A percentile compares a stretch with the other conserved stretches of the same genome.
phyloP scores from a whole-genome alignment of 1,284 basidiomycete species.

The Marasmius fiardii region DNA sequence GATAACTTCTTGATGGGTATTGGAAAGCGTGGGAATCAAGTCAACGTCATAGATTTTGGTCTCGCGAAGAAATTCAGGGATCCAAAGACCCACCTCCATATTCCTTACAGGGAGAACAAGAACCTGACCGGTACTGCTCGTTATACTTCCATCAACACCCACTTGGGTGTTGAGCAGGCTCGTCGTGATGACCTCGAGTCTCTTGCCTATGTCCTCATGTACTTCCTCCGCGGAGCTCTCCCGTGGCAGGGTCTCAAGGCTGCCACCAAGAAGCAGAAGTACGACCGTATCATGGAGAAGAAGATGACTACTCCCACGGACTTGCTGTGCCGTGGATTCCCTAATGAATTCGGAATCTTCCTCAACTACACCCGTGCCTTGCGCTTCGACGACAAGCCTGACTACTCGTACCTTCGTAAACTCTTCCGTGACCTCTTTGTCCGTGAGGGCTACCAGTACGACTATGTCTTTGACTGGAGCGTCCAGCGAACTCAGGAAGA shows the following conservation, averaged over 20 bases:
- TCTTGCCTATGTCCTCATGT: slow-evolving; percentile 96
- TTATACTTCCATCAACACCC: slow-evolving; percentile 99
- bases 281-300: slow-evolving; percentile 99
- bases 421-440: slow-evolving; percentile 97
- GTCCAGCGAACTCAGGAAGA: slow-evolving; percentile 77
- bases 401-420: slow-evolving; percentile 97
- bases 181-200: slow-evolving; percentile 96
- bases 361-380: slow-evolving; percentile 96
- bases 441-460: slow-evolving; percentile 96
- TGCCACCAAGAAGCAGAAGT: slow-evolving; percentile 99
- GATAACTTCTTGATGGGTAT: slow-evolving; percentile 99
- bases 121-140: slow-evolving; percentile 98
- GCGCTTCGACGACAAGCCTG: slow-evolving; percentile 97
- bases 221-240: slow-evolving; percentile 94
- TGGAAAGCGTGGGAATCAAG: slow-evolving; percentile 98
- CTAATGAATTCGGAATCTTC: slow-evolving; percentile 97
- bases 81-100: slow-evolving; percentile 99
- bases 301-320: slow-evolving; percentile 99
- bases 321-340: slow-evolving; percentile 93
- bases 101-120: slow-evolving; percentile 99
- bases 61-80: slow-evolving; percentile 99
- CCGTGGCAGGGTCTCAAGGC: slow-evolving; percentile 99
- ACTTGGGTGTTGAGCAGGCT: slow-evolving; percentile 95
- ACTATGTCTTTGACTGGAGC: slow-evolving; percentile 98
- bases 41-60: slow-evolving; percentile 99